Base-by-base conservation (phyloP, 106 monocot genomes). In the Allium cepa region DNA sequence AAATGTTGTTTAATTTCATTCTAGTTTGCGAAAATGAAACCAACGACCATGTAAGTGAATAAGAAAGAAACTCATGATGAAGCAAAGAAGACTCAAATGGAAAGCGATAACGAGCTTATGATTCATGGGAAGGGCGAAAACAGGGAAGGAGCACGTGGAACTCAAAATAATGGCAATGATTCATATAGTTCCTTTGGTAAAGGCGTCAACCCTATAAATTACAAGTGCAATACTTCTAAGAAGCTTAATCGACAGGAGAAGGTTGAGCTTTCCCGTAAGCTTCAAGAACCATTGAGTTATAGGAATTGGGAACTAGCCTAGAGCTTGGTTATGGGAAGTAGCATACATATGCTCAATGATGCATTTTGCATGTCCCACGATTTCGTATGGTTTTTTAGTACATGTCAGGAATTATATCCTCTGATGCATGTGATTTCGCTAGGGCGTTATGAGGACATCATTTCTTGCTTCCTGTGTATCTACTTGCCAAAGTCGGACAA, bases 401-500 rank as follows among this genome's bases (percentile, higher is more conserved):
- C 73, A 1, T 60, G 72, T 4, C 66, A 82, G 7, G 92, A 92
- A 66, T 97, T 69, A 78, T 97, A 8, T 49, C 71, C 4, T 77
- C 71, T 62, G 96, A 91, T 17, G 91, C 96, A 4, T 72, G 63
- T 70, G 88, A 92, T 80, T 97, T 92, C 70, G 92, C 96, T 6
- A 79, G 96, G 57, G 96, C 96, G 84, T 82, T 7, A 82, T 97
- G 7, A 66, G 92, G 68, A 97, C 96, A 26, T 97, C 92, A 5
- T 97, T 97, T 75, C 84, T 97, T n/a, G 88, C 96, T 63, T 97
- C 96, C 0, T 97, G 96, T 47, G 92, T 97, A 7, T 88, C 92
- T 26, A 88, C 96, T 51, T 97, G 96, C 59, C 86, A 87, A 75
- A 90, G 88, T 57, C 73, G 74, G 61, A 86, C 85, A 5, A 86